Evolutionary conservation across 1,284 basidiomycete species (phyloP), one percentile per base, ranked within the genome.

Genomic region (Austropuccinia psidii): DNA sequence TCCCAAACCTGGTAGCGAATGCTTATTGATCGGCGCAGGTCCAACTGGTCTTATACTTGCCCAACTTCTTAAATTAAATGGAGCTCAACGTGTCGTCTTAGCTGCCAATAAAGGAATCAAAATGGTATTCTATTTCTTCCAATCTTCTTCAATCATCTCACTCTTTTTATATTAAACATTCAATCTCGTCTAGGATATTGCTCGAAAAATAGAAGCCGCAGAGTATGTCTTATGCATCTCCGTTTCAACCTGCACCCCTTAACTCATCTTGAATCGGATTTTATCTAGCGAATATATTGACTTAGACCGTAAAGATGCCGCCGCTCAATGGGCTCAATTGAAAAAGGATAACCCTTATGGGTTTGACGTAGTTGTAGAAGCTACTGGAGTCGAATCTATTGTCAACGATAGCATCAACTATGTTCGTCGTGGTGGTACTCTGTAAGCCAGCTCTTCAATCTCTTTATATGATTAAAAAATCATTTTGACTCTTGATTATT

Each of bases 311-410:
- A 78, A 84, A 75, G 84, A 89, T 79, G 88, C 90, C n/a, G 85
- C 84, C n/a, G 81, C 85, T 0, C 90, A 92, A 79, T 93, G 90
- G 90, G 84, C 83, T 43, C 82, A 89, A 80, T 82, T 93, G 76
- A 90, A 88, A 83, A 82, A 87, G 78, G 87, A 88, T 75, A 86
- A 93, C 80, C 89, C 89, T 37, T 88, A 90, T 79, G 90, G 91
- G 27, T 93, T 93, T 79, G 91, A 93, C 80, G 86, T 91, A 47
- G 91, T 93, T 35, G 90, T 89, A 62, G 91, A 93, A 81, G 91
- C 90, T 45, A 93, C 91, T 2, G 91, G 91, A 72, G 86, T 88
- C 39, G 89, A 90, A 82, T 86, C 87, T 76, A 82, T 93, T 57
- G 90, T 89, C 35, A 87, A 91, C 78, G 87, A 89, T 70, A 83